Evolutionary conservation across 441 rosid genomes (phyloP).

Genomic region (Omphalea diandra): DNA sequence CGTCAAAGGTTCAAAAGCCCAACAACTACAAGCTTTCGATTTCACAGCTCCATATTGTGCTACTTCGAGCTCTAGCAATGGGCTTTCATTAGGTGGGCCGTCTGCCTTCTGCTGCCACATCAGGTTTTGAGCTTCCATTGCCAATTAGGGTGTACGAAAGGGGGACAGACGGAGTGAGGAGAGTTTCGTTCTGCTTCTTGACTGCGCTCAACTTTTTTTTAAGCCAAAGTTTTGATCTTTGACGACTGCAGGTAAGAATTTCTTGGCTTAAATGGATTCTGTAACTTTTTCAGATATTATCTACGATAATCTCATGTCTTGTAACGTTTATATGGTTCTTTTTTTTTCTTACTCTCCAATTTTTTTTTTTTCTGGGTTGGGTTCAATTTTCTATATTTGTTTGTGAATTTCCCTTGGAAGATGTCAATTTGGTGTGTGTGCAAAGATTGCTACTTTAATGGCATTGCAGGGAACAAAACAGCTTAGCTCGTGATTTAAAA

Average conservation of each 20-base stretch:
- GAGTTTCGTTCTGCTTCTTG: not conserved
- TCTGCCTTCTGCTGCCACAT: not conserved
- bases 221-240: not conserved
- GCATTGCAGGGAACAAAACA: not conserved
- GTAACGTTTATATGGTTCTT: not conserved
- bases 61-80: too few species aligned
- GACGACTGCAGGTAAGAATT: not conserved
- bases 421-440: not conserved
- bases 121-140: not conserved
- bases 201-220: not conserved
- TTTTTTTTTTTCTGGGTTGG: not conserved
- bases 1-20: not conserved
- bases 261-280: not conserved
- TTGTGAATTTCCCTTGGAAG: not conserved
- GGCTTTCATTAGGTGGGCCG: not conserved
- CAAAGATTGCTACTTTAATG: not conserved
- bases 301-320: not conserved
- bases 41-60: not conserved
- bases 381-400: not conserved
- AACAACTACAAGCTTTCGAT: not conserved
- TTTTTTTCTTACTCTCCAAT: not conserved
- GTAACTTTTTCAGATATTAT: not conserved
- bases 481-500: not conserved
- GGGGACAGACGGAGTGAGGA: not conserved
- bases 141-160: not conserved